Evolutionary conservation across 345 rosid genomes (phyloP), one percentile per base, ranked within the genome.

Genomic region (Gossypium ekmanianum): DNA sequence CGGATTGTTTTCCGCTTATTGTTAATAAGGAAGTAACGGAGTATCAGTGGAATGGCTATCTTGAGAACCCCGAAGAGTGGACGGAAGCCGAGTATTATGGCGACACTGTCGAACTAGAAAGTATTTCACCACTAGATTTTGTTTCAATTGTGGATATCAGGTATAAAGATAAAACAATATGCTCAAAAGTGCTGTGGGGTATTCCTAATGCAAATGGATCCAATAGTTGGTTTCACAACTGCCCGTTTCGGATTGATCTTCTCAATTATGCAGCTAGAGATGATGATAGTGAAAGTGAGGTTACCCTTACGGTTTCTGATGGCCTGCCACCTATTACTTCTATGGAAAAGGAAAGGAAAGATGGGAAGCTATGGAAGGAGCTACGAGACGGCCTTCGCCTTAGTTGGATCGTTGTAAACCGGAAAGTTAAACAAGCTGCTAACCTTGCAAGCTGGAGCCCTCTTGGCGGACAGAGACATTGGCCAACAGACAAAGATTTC

Each of bases 401-500:
- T 26, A 90, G 92, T 80, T 90, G 95, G 95, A 90, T 90, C 69
- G 84, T 90, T 8, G 95, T 90, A 29, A 90, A 90, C 83, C 80
- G 76, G 76, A 90, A 86, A 77, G 68, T 79, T 39, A 87, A 88
- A 78, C 90, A 86, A 77, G 92, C 92, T 41, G 95, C 88, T 20
- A 90, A 90, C 79, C 84, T 90, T 45, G 82, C 92, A 4, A 90
- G 95, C 85, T 90, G 92, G 95, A 86, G 90, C 57, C 87, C 95
- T 56, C 92, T 90, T 24, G 89, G 91, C 6, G 95, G 95, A 61
- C 95, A 90, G 70, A 86, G 95, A 79, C 95, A 88, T 76, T 90
- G 92, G 92, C 95, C 95, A 0, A 90, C 95, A 2, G 92, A 88
- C 78, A 88, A 84, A 81, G 95, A 90, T 80, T 90, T 90, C 45